Evolutionary conservation across 1,284 basidiomycete species (phyloP), one percentile per base, ranked within the genome.

Genomic region (Ustilago xerochloae): DNA sequence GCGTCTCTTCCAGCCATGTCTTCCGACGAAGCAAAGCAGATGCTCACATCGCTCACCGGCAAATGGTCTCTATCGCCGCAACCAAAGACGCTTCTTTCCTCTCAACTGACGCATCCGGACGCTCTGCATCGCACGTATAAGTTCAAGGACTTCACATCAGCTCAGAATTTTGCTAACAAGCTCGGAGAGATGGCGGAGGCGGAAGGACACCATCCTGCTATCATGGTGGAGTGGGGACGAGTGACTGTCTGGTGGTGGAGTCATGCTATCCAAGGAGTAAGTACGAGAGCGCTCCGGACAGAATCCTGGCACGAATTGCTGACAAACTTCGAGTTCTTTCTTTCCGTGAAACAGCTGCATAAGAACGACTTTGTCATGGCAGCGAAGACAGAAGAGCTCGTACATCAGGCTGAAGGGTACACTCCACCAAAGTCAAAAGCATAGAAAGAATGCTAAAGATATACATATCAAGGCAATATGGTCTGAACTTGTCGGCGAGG

Each of bases 291-390:
- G 18, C 18, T 28, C 43, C 9, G 16, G 15, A 30, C 16, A 28
- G 28, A n/a, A 15, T 32, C 39, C 2, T 13, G 30, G 18, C 4
- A 6, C 8, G n/a, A n/a, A n/a, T 18, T 4, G 24, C 45, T 52
- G 28, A 52, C 61, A 7, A 15, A 16, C 20, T 4, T 16, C 16
- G n/a, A n/a, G 13, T 36, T 13, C 12, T 9, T 29, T 26, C n/a
- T 24, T 20, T 18, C 9, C 15, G 4, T 12, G 10, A n/a, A 22
- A 45, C 59, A 83, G 81, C 71, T 83, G 15, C 81, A 82, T 55
- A 64, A 75, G 29, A 83, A 82, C 55, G 81, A 83, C 65, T 84
- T 78, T 67, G 63, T 83, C 57, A 82, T 83, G 80, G 82, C 82
- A 26, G 77, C 80, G 6, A 81, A 79, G 57, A 84, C 82, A 13